phyloP scores from a whole-genome alignment of 2,329 filamentous ascomycete species.

The Colletotrichum acutatum region DNA sequence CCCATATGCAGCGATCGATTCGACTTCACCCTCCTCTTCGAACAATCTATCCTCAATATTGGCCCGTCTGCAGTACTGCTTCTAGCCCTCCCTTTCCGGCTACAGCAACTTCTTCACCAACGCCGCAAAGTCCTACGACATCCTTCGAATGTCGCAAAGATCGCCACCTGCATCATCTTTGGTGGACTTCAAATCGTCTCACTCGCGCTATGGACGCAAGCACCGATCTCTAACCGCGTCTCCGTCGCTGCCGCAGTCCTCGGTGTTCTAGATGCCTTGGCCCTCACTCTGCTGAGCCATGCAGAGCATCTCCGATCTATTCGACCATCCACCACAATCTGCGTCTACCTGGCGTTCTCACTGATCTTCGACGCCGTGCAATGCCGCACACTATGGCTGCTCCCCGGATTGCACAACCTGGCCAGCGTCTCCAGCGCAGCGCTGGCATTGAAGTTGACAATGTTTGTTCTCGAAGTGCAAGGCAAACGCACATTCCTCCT shows the following conservation, averaged over 20 bases:
- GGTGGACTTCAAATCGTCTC: slow-evolving; percentile 40
- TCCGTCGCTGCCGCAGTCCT: slow-evolving; percentile 44
- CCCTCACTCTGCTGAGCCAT: slow-evolving; percentile 43
- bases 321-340: slow-evolving; percentile 45
- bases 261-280: slow-evolving; percentile 41
- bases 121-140: slow-evolving; percentile 41
- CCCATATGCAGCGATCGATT: slow-evolving; percentile 51
- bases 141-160: slow-evolving; percentile 37
- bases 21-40: slow-evolving; percentile 63
- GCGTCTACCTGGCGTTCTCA: slow-evolving; percentile 43
- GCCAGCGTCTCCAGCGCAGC: slow-evolving; percentile 41
- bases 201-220: slow-evolving; percentile 41
- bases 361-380: slow-evolving; percentile 46
- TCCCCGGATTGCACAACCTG: slow-evolving; percentile 40
- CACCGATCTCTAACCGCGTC: slow-evolving; percentile 40
- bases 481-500: slow-evolving; percentile 14
- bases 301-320: slow-evolving; percentile 47
- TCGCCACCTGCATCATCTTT: slow-evolving; percentile 9
- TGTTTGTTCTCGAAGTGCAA: slow-evolving; percentile 42
- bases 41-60: slow-evolving; percentile 48
- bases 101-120: slow-evolving; percentile 40
- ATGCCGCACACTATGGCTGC: slow-evolving; percentile 46
- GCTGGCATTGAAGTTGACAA: slow-evolving; percentile 38
- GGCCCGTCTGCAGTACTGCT: slow-evolving; percentile 45
- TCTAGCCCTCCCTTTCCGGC: slow-evolving; percentile 45